Base-by-base conservation (phyloP, 2,329 filamentous ascomycete genomes). In the Aspergillus ruber region DNA sequence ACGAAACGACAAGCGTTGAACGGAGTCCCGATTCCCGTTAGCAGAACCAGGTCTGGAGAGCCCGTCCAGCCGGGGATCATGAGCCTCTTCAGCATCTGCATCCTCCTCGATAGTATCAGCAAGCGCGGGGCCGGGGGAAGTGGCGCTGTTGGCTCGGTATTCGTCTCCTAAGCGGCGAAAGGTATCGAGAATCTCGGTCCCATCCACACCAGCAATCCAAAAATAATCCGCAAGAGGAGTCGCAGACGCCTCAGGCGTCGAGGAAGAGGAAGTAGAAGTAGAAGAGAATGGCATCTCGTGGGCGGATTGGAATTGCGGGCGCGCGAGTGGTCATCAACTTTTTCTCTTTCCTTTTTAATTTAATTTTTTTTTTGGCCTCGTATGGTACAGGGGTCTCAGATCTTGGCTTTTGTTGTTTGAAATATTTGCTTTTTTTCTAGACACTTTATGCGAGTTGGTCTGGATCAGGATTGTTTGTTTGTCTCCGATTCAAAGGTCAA, bases 221-320 rank as follows among this genome's bases (percentile, higher is more conserved):
- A 84, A 84, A 66, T 81, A 83, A 65, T 84, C 81, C 58, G 81
- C 81, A 46, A 84, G 76, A 47, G 81, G 81, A 46, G 73, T 72
- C 50, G 74, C 72, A 42, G 73, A 70, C 47, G 65, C 57, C 50
- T 76, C 71, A 46, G 67, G 56, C 39, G 65, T 41, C 41, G 64
- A 55, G 41, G 57, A 60, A 61, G 39, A 42, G 20, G 40, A 23
- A 13, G 40, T 9, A 10, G 38, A 21, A 18, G 20, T 13, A 20
- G 15, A 20, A 15, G 40, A 42, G 17, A 27, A 42, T n/a, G 10
- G 20, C 20, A 42, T 25, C 32, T 33, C 23, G 25, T 15, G 23
- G 17, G 32, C 23, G 41, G 23, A 25, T n/a, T 29, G 25, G 25
- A 29, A 29, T 29, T 10, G 25, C 25, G 41, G 23, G 23, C 13